Evolutionary conservation across 805 yeast species (phyloP).

Genomic region (Metschnikowia santaceciliae): DNA sequence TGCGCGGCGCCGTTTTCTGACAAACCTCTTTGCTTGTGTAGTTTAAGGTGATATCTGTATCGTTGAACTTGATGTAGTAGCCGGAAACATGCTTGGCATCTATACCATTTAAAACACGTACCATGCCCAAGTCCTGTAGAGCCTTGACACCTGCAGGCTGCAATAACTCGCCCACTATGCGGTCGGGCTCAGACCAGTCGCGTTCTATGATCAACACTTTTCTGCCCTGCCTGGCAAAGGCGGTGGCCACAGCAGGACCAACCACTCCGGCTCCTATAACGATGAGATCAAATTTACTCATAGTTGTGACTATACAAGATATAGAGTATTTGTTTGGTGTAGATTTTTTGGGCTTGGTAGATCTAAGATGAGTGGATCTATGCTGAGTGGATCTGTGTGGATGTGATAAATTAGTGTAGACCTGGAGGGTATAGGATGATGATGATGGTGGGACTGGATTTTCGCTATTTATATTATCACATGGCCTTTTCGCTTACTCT

Average conservation of each 20-base stretch:
- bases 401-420: too few relatives aligned
- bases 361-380: too few relatives aligned
- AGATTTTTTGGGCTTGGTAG: too few relatives aligned
- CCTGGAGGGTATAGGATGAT: too few relatives aligned
- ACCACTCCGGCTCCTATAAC: slow-evolving; percentile 98
- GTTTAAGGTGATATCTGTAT: slow-evolving; percentile 53
- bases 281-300: slow-evolving; percentile 55
- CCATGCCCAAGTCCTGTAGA: slow-evolving; percentile 76
- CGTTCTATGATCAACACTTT: slow-evolving; percentile 76
- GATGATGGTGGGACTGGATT: background rate
- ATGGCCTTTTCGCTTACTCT: slow-evolving; percentile 1
- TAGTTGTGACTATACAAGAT: background rate
- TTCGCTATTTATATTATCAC: slow-evolving; percentile 1
- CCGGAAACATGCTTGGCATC: slow-evolving; percentile 78
- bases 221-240: slow-evolving; percentile 86
- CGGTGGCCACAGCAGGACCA: slow-evolving; percentile 91
- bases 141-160: slow-evolving; percentile 97
- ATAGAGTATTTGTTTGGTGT: too few relatives aligned
- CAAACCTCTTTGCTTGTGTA: slow-evolving; percentile 62
- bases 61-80: slow-evolving; percentile 69
- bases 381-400: too few relatives aligned
- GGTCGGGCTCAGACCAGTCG: slow-evolving; percentile 88
- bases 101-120: slow-evolving; percentile 64
- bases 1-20: slow-evolving; percentile 38
- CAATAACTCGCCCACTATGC: slow-evolving; percentile 95